A percentile compares a stretch with the other conserved stretches of the same genome.
phyloP scores from a whole-genome alignment of 192 early-diverging fungal genomes.

The Hyaloraphidium curvatum region DNA sequence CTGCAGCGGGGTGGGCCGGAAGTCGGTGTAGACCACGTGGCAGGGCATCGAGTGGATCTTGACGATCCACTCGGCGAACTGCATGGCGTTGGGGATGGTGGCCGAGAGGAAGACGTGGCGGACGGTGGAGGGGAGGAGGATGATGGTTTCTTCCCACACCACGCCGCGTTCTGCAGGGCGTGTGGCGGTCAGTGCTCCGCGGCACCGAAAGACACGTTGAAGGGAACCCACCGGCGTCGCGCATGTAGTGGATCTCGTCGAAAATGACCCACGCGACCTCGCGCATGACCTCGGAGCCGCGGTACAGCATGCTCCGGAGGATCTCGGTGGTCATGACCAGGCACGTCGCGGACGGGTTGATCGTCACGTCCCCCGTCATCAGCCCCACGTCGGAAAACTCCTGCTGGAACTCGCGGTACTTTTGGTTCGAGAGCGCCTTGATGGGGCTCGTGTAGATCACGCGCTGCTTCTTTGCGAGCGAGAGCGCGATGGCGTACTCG shows the following conservation, averaged over 20 bases:
- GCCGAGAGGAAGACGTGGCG: conserved; percentile 90
- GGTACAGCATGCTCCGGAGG: conserved; percentile 90
- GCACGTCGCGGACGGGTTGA: conserved; percentile 79
- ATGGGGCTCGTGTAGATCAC: conserved; percentile 96
- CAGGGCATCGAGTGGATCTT: conserved; percentile 90
- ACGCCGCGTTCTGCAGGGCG: conserved; percentile 65
- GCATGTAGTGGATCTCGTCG: conserved; percentile 98
- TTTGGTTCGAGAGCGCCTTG: conserved; percentile 97
- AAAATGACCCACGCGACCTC: conserved; percentile 97
- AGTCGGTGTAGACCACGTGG: conserved; percentile 96
- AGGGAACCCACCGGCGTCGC: conserved; percentile 46
- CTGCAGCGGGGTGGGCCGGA: conserved; percentile 87
- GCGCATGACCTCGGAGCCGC: conserved; percentile 85
- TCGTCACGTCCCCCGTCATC: conserved; percentile 97
- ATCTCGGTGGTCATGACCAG: conserved; percentile 99
- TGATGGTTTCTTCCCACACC: conserved; percentile 98
- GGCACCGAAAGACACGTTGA: background rate
- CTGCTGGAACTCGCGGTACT: conserved; percentile 83
- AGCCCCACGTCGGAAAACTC: conserved; percentile 90
- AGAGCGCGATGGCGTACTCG: conserved; percentile 93
- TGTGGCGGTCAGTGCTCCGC: background rate
- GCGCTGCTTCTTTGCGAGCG: conserved; percentile 68
- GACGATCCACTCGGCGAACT: conserved; percentile 98
- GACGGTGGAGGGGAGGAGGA: conserved; percentile 80
- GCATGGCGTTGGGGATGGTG: conserved; percentile 96